Evolutionary conservation across 768 basidiomycete genomes (phyloP), one percentile per base, ranked within the genome.

Genomic region (Phaffia australis): DNA sequence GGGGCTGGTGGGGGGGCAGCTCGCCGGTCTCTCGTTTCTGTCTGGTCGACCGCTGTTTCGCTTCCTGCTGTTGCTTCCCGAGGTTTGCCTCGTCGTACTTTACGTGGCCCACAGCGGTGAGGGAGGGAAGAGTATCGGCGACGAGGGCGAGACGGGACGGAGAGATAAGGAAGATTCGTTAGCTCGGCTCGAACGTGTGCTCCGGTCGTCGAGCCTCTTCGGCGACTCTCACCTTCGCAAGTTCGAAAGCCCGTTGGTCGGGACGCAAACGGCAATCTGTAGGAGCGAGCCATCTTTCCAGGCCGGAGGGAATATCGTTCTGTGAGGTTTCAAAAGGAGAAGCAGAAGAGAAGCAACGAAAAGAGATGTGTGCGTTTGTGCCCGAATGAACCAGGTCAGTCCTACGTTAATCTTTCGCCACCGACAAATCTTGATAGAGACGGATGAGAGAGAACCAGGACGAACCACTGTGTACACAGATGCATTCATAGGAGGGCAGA

Each of bases 181-280:
- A 63, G 61, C 23, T 49, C 16, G 29, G 14, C 21, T 11, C n/a
- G n/a, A n/a, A n/a, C n/a, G n/a, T n/a, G n/a, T n/a, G n/a, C n/a
- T n/a, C n/a, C n/a, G n/a, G n/a, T n/a, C n/a, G n/a, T n/a, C n/a
- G n/a, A n/a, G n/a, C 80, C 83, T 75, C 88, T 95, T 66, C 87
- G 90, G 56, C 83, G 80, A 72, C 88, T 90, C 71, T 90, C 35
- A 42, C 93, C 73, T 82, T 80, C 52, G 90, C 93, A 70, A 85
- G 74, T 79, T 98, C 93, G 75, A 98, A 97, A 29, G 93, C 91
- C 30, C 93, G 82, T 75, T 95, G 92, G 74, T 98, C 93, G 0
- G 91, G 91, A 0, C 93, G 83, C 30, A 95, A 76, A 3, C 94
- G 83, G 74, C 92, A 97, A 76, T 98, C 93, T 2, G 93, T 97